Evolutionary conservation across 805 yeast genomes (phyloP).

Genomic region (Wickerhamiella lipophila): DNA sequence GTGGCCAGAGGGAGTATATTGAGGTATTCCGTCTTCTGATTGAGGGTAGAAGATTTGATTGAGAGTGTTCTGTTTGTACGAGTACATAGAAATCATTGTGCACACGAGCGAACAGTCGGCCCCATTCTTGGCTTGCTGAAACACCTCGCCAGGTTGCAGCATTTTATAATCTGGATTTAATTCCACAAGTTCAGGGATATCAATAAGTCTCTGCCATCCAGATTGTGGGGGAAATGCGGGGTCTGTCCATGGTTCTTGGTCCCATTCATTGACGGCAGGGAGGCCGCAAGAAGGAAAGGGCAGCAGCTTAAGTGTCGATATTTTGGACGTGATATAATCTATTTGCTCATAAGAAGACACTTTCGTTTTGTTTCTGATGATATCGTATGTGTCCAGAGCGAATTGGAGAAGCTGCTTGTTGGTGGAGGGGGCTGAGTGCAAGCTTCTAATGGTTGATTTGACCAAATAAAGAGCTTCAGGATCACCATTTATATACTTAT

Average conservation of each 20-base stretch:
- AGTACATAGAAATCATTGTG: constrained; percentile 40
- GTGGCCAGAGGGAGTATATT: constrained; percentile 22
- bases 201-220: neutral
- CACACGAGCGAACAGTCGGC: constrained; percentile 70
- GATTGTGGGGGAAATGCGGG: neutral
- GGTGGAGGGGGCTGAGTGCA: neutral
- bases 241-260: neutral
- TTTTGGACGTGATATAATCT: constrained; percentile 28
- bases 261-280: neutral
- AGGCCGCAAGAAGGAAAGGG: constrained; percentile 17
- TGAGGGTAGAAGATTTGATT: constrained; percentile 17
- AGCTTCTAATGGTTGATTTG: neutral
- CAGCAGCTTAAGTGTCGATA: constrained; percentile 25
- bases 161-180: constrained; percentile 1
- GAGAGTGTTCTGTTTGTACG: constrained; percentile 11
- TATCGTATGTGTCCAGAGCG: constrained; percentile 16
- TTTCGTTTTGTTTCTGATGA: constrained; percentile 15
- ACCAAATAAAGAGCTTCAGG: constrained; percentile 4
- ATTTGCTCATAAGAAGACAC: constrained; percentile 17
- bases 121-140: constrained; percentile 21
- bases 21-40: constrained; percentile 7
- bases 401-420: constrained; percentile 7
- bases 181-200: neutral
- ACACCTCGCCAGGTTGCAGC: constrained; percentile 1
- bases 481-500: neutral